Percentiles rank a stretch among this genome's conserved stretches.
Evolutionary conservation across 2,329 filamentous ascomycete species (phyloP).

Genomic region (Alternaria arborescens): DNA sequence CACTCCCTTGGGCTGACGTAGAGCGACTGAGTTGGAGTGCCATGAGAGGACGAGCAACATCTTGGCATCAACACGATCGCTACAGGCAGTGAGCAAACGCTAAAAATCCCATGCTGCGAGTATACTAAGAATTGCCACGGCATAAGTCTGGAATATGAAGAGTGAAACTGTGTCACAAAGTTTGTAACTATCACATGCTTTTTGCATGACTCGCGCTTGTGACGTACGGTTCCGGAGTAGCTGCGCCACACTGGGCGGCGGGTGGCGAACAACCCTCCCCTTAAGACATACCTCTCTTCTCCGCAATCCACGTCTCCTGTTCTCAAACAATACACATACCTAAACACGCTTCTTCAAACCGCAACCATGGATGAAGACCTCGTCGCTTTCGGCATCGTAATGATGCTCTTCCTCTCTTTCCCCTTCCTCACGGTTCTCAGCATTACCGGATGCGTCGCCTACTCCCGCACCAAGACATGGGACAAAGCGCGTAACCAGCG

Average conservation of each 20-base stretch:
- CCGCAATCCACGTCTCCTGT: background rate
- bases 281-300: slow-evolving; percentile 1
- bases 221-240: slow-evolving; percentile 3
- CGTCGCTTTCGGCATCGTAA: slow-evolving; percentile 33
- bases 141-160: background rate
- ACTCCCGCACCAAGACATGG: slow-evolving; percentile 44
- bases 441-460: slow-evolving; percentile 37
- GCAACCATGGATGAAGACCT: slow-evolving; percentile 41
- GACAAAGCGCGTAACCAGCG: slow-evolving; percentile 40
- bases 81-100: background rate
- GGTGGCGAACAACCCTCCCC: slow-evolving; percentile 11
- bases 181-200: background rate
- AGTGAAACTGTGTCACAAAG: slow-evolving; percentile 1
- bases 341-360: background rate
- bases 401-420: slow-evolving; percentile 37
- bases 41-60: background rate
- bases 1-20: background rate
- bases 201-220: slow-evolving; percentile 3
- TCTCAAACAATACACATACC: background rate
- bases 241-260: slow-evolving; percentile 13
- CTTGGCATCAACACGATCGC: background rate
- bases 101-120: too few species aligned
- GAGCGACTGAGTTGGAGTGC: background rate
- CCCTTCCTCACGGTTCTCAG: slow-evolving; percentile 33
- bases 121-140: background rate